Conservation (phyloP, 345 rosid species). For the Lepidium sativum region DNA sequence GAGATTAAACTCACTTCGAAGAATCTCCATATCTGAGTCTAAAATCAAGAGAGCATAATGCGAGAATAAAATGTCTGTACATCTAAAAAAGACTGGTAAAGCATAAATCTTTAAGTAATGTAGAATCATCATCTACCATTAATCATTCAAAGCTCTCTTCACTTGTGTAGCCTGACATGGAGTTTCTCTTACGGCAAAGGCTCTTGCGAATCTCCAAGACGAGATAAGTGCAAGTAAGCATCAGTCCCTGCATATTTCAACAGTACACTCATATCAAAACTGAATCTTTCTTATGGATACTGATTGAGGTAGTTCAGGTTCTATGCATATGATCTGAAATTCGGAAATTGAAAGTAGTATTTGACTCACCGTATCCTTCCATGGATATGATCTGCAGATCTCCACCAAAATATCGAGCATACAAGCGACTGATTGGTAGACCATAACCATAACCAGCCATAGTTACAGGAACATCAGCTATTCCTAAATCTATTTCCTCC, state of each 20-base stretch:
- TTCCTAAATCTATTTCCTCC: slow-evolving; percentile 53
- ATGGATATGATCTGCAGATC: slow-evolving; percentile 90
- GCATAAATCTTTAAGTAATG: background rate
- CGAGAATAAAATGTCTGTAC: slow-evolving; percentile 19
- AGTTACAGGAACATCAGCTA: slow-evolving; percentile 49
- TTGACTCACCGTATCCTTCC: slow-evolving; percentile 97
- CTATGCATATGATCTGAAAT: slow-evolving; percentile 61
- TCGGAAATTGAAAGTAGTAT: background rate
- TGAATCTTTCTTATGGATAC: background rate
- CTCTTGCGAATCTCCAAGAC: slow-evolving; percentile 59
- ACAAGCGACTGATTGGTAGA: slow-evolving; percentile 87
- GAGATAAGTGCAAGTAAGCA: slow-evolving; percentile 53
- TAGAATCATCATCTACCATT: slow-evolving; percentile 16
- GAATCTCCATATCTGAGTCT: slow-evolving; percentile 19
- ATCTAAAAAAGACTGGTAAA: background rate
- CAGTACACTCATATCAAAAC: background rate
- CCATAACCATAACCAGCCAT: slow-evolving; percentile 99
- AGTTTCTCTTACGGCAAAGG: slow-evolving; percentile 44
- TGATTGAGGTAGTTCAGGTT: slow-evolving; percentile 3
- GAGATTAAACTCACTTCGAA: slow-evolving; percentile 14
- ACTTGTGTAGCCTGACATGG: slow-evolving; percentile 1
- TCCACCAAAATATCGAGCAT: slow-evolving; percentile 95
- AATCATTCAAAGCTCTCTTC: slow-evolving; percentile 13
- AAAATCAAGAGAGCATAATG: slow-evolving; percentile 12
- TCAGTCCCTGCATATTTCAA: slow-evolving; percentile 58